Conservation (phyloP, 192 early-diverging fungal genomes). For the Funneliformis mosseae region DNA sequence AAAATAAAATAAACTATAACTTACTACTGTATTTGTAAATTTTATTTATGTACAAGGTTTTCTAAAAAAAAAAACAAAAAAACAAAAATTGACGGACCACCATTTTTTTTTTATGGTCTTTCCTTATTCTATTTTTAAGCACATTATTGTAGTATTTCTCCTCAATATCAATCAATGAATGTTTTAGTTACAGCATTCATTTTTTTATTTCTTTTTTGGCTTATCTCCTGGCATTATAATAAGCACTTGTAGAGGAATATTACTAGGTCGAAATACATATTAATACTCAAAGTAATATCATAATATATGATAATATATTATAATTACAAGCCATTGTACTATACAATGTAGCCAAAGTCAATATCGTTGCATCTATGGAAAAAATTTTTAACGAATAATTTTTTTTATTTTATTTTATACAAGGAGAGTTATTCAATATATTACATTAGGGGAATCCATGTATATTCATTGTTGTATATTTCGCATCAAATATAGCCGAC, state of each 20-base stretch:
- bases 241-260: neutral
- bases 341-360: neutral
- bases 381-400: too few species aligned
- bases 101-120: neutral
- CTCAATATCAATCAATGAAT: too few species aligned
- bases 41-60: too few species aligned
- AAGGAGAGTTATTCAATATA: neutral
- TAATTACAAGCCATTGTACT: neutral
- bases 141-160: too few species aligned
- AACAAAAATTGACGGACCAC: too few species aligned
- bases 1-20: too few species aligned
- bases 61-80: too few species aligned
- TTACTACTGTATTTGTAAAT: too few species aligned
- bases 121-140: neutral
- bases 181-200: neutral
- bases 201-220: neutral
- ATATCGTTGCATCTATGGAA: neutral
- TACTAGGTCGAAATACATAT: neutral
- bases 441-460: neutral
- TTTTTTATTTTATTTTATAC: neutral
- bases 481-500: neutral
- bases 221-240: neutral
- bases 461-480: neutral
- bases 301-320: neutral
- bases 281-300: neutral